Conservation (phyloP, 2,329 filamentous ascomycete genomes). For the Epichloe sibirici region DNA sequence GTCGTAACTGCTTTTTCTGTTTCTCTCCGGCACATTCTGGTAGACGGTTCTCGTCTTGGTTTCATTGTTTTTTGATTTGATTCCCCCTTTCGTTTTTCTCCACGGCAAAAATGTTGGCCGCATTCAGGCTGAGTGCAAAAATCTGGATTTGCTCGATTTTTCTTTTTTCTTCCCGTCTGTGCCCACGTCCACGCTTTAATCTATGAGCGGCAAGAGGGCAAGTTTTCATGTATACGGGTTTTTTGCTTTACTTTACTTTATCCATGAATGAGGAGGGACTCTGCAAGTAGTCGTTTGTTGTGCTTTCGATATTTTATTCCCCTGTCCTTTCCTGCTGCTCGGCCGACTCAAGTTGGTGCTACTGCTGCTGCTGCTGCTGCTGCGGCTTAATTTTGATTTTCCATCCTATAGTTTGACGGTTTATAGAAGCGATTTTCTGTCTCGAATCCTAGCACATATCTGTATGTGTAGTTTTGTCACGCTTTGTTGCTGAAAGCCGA, state of each 20-base stretch:
- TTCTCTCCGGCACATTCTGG: background rate
- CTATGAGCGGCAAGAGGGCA: background rate
- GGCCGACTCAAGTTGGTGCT: background rate
- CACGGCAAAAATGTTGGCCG: background rate
- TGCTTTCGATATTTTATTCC: background rate
- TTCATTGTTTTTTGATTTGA: conserved; percentile 1
- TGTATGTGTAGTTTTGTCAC: no score
- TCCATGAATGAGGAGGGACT: background rate
- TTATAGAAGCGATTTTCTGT: conserved; percentile 1
- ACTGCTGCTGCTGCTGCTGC: no score
- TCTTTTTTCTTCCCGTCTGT: background rate
- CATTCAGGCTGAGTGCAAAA: background rate
- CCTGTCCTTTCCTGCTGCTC: background rate
- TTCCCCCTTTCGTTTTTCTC: conserved; percentile 4
- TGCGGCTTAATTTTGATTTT: background rate
- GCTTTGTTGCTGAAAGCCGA: no score
- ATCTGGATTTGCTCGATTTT: background rate
- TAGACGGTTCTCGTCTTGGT: background rate
- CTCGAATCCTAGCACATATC: no score
- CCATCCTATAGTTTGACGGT: background rate
- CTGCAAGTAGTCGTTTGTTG: background rate
- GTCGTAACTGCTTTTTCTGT: conserved; percentile 1
- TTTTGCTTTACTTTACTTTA: background rate
- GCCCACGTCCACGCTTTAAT: background rate
- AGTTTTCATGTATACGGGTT: background rate